Evolutionary conservation across 129 eudicot genomes (phyloP).

Genomic region (Flaveria robusta): DNA sequence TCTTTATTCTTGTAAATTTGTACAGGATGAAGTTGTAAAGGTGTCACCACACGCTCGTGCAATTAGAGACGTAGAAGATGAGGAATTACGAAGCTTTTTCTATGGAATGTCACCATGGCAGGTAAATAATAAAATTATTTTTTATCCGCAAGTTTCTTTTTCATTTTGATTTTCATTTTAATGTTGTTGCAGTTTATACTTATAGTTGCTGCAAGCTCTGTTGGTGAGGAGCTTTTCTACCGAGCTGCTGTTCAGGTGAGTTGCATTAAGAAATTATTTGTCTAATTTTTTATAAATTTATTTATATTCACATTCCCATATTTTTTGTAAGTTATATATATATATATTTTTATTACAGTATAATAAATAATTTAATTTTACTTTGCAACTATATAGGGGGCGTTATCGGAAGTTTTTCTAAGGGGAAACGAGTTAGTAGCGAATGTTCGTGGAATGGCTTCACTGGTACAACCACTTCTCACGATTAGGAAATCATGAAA

Average conservation of each 20-base stretch:
- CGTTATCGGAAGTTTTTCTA: conserved; percentile 76
- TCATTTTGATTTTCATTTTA: not conserved
- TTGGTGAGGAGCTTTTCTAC: conserved; percentile 97
- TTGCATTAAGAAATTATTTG: not conserved
- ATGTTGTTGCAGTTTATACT: conserved; percentile 68
- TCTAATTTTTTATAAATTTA: no score
- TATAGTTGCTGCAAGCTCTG: conserved; percentile 93
- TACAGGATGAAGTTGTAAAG: conserved; percentile 96
- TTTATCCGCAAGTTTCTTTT: not conserved
- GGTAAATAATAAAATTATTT: conserved; percentile 38
- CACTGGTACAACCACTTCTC: conserved; percentile 52
- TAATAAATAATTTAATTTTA: not conserved
- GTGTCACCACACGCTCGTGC: conserved; percentile 98
- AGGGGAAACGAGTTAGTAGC: conserved; percentile 60
- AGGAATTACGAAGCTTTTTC: conserved; percentile 89
- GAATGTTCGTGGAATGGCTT: conserved; percentile 85
- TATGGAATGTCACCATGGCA: conserved; percentile 99
- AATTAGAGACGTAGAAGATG: conserved; percentile 95
- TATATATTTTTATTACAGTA: no score
- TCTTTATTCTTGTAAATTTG: not conserved
- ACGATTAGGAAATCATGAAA: not conserved
- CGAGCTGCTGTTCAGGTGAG: conserved; percentile 95
- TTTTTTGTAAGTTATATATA: no score
- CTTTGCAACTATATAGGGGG: conserved; percentile 57
- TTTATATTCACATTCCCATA: no score